Evolutionary conservation across 768 basidiomycete species (phyloP).

Genomic region (Hygrophorus russula): DNA sequence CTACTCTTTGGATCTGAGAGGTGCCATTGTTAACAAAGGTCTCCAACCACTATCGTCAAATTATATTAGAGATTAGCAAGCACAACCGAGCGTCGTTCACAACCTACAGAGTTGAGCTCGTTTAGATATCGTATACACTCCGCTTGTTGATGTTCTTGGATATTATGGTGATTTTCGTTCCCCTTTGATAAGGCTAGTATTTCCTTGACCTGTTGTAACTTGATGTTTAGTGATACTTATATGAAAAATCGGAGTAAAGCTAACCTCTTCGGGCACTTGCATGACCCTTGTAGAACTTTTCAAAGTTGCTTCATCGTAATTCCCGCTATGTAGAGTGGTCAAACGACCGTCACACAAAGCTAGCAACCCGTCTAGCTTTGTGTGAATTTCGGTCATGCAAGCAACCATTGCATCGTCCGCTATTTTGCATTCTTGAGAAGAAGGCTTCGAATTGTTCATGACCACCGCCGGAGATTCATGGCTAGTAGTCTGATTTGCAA

Average conservation of each 20-base stretch:
- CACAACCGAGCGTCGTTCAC: neutral
- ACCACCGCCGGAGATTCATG: neutral
- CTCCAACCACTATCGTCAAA: constrained; percentile 65
- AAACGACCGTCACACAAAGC: neutral
- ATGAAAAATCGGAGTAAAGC: neutral
- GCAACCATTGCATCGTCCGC: no score
- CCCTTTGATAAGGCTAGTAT: constrained; percentile 37
- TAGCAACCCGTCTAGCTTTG: constrained; percentile 11
- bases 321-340: neutral
- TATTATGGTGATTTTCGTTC: constrained; percentile 33
- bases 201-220: constrained; percentile 27
- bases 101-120: constrained; percentile 56
- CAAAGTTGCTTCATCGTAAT: neutral
- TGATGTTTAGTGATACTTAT: neutral
- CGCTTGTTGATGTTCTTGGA: constrained; percentile 52
- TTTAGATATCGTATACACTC: constrained; percentile 73
- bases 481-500: neutral
- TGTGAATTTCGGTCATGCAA: constrained; percentile 7
- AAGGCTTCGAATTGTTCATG: constrained; percentile 8
- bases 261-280: constrained; percentile 1
- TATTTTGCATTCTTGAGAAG: neutral
- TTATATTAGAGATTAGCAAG: constrained; percentile 4
- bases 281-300: neutral
- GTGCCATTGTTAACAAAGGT: constrained; percentile 71
- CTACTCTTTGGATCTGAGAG: constrained; percentile 54